phyloP scores from a whole-genome alignment of 169 alveolate genomes.

The Pseudocohnilembus persalinus region DNA sequence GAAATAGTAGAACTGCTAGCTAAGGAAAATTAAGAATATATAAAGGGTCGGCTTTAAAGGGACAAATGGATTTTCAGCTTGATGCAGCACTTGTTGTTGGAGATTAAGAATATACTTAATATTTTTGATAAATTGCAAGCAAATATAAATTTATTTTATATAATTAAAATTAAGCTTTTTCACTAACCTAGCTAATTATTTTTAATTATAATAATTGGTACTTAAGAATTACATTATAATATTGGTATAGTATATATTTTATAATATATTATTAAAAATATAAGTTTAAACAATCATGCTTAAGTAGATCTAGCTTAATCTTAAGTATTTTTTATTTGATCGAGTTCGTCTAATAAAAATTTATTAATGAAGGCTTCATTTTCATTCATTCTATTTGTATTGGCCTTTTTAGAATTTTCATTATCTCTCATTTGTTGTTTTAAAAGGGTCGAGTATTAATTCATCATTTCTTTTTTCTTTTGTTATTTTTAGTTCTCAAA shows the following conservation, averaged over 20 bases:
- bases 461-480: constrained; percentile 11
- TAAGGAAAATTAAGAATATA: not conserved
- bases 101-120: too few relatives aligned
- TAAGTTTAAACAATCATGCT: not conserved
- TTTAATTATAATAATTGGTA: too few relatives aligned
- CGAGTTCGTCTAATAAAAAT: constrained; percentile 12
- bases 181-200: too few relatives aligned
- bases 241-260: not conserved
- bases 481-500: constrained; percentile 8
- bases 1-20: too few relatives aligned
- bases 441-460: not conserved
- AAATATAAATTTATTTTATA: too few relatives aligned
- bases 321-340: constrained; percentile 13
- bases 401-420: not conserved
- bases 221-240: too few relatives aligned
- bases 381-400: constrained; percentile 9
- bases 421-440: constrained; percentile 23
- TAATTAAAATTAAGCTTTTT: too few relatives aligned
- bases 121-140: too few relatives aligned
- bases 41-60: not conserved
- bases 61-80: not conserved
- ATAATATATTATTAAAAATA: too few relatives aligned
- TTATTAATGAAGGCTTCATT: constrained; percentile 19
- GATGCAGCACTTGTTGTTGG: too few relatives aligned
- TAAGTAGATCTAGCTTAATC: not conserved